These are phyloP conservation scores for Cyanidium caldarium DNA, from an alignment of 23 red algal species.

Conservation along the genomic window DNA sequence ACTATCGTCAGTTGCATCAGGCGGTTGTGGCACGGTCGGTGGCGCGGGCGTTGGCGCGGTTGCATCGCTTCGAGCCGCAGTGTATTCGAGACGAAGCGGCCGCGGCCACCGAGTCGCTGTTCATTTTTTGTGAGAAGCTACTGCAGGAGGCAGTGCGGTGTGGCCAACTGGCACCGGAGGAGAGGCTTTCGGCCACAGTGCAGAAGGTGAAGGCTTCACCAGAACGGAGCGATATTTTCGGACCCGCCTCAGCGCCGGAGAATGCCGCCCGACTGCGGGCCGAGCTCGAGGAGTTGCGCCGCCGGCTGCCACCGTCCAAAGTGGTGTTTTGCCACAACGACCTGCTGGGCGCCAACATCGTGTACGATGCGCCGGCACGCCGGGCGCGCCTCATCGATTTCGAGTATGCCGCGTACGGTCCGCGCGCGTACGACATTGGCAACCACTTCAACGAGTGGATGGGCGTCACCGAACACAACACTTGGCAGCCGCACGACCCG, in stretches of 20 bases:
- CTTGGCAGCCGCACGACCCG: neutral
- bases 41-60: neutral
- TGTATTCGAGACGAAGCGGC: too few species aligned
- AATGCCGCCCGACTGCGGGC: neutral
- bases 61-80: neutral
- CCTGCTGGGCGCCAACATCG: constrained; percentile 8
- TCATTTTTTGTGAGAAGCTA: neutral
- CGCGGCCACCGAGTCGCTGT: neutral
- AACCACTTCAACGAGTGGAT: constrained; percentile 17
- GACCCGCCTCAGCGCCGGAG: too few species aligned
- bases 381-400: neutral
- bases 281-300: neutral
- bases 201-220: neutral
- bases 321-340: constrained; percentile 14
- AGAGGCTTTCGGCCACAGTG: too few species aligned
- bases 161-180: neutral
- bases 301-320: neutral
- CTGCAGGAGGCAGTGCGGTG: neutral
- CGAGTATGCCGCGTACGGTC: constrained; percentile 1
- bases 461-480: neutral
- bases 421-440: constrained; percentile 4
- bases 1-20: neutral
- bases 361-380: neutral
- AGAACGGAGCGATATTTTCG: too few species aligned
- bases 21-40: neutral